These are phyloP conservation scores for Phalaenopsis equestris DNA, from an alignment of 106 monocot species.

Conservation along the genomic window DNA sequence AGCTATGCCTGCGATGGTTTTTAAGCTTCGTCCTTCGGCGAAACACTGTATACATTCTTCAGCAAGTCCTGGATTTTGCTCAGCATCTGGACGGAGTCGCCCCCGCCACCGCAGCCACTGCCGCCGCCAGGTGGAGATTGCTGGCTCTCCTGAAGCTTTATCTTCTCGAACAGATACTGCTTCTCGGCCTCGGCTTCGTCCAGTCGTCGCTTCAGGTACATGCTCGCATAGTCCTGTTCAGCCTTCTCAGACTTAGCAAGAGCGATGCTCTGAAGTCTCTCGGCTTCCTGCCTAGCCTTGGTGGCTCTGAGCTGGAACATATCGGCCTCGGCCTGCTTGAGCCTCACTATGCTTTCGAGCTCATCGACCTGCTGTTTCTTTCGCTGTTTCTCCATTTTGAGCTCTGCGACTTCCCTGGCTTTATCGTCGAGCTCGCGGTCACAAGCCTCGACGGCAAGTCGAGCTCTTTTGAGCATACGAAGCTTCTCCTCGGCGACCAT, in stretches of 20 bases:
- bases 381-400: conserved; percentile 73
- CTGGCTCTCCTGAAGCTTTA: conserved; percentile 90
- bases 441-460: conserved; percentile 69
- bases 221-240: conserved; percentile 87
- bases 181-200: conserved; percentile 96
- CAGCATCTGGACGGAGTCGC: conserved; percentile 45
- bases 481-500: conserved; percentile 85
- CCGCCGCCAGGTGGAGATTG: conserved; percentile 9
- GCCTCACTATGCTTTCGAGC: conserved; percentile 87
- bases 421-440: conserved; percentile 92
- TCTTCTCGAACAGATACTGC: conserved; percentile 78
- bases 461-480: conserved; percentile 55
- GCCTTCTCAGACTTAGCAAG: conserved; percentile 80
- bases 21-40: conserved; percentile 45
- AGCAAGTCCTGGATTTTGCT: conserved; percentile 82
- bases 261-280: conserved; percentile 78
- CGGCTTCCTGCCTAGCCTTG: conserved; percentile 82
- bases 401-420: conserved; percentile 58
- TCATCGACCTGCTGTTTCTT: conserved; percentile 90
- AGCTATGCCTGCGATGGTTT: conserved; percentile 5
- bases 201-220: conserved; percentile 79
- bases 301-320: conserved; percentile 97
- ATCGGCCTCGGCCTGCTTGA: conserved; percentile 93
- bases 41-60: conserved; percentile 60
- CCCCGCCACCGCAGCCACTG: conserved; percentile 6